phyloP scores from a whole-genome alignment of 2,329 filamentous ascomycete genomes.

The Colletotrichum acutatum region DNA sequence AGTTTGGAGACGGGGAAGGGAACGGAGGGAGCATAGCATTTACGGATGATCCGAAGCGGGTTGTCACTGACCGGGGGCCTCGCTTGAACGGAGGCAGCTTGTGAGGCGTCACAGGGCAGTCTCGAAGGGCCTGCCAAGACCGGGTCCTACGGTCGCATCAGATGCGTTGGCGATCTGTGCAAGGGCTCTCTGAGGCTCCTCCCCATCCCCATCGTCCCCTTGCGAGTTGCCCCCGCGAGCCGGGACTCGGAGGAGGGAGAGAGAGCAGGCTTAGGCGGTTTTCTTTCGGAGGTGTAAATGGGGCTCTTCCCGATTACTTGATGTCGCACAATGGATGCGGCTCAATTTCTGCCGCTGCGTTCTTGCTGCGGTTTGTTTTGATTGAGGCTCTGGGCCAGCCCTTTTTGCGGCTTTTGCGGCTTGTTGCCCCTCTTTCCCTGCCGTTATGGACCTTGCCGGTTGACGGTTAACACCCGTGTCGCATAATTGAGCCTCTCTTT shows the following conservation, averaged over 20 bases:
- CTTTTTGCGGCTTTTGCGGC: background rate
- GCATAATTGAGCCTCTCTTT: background rate
- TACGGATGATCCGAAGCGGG: background rate
- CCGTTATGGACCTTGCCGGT: background rate
- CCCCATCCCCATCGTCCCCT: background rate
- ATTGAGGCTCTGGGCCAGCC: background rate
- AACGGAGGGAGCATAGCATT: background rate
- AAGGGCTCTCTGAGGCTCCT: background rate
- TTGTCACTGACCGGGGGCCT: too few species aligned
- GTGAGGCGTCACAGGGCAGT: slow-evolving; percentile 22
- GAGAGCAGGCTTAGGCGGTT: background rate
- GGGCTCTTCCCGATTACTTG: background rate
- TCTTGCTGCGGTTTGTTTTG: background rate
- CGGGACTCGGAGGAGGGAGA: background rate
- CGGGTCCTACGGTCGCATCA: slow-evolving; percentile 20
- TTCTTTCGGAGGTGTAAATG: background rate
- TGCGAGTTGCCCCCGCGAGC: background rate
- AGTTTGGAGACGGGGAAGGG: background rate
- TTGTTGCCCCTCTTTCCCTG: background rate
- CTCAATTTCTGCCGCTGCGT: background rate
- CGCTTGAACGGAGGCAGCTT: background rate
- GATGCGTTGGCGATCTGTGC: slow-evolving; percentile 23
- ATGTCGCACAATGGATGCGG: background rate
- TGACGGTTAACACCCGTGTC: background rate
- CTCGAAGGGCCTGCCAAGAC: slow-evolving; percentile 30